A percentile compares a stretch with the other conserved stretches of the same genome.
Evolutionary conservation across 371 early-diverging fungal genomes (phyloP).

Genomic region (Lichtheimia hyalospora): DNA sequence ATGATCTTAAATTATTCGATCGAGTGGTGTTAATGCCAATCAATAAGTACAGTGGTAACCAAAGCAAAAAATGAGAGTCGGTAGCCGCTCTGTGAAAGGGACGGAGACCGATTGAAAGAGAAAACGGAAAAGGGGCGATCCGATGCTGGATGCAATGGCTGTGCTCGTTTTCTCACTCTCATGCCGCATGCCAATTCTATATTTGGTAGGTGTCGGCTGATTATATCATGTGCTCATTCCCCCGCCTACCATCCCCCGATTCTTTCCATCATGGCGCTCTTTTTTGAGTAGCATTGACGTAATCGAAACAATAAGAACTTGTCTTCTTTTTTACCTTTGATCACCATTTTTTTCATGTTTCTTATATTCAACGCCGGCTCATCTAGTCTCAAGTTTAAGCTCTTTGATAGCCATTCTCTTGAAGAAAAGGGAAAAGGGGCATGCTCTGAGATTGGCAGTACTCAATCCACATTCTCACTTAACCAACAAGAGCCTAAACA

Average conservation of each 20-base stretch:
- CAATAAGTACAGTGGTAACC: too few relatives aligned
- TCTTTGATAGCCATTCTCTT: constrained; percentile 10
- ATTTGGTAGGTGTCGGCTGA: constrained; percentile 2
- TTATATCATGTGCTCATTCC: not conserved
- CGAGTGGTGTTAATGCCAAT: too few relatives aligned
- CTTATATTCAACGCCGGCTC: constrained; percentile 21
- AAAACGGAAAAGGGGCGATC: constrained; percentile 6
- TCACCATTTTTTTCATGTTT: not conserved
- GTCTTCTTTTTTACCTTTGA: not conserved
- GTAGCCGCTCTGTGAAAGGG: not conserved
- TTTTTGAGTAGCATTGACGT: not conserved
- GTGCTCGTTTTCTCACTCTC: constrained; percentile 4
- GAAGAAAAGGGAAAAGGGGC: constrained; percentile 10
- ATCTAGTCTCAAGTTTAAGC: constrained; percentile 22
- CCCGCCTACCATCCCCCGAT: too few relatives aligned
- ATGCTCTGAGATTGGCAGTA: constrained; percentile 18
- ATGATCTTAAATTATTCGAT: not conserved
- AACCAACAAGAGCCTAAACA: constrained; percentile 3
- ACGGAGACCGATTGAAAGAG: constrained; percentile 1
- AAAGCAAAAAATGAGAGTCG: not conserved
- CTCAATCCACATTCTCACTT: constrained; percentile 7
- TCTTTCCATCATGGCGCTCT: too few relatives aligned
- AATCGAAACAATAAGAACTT: not conserved
- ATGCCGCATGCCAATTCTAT: too few relatives aligned
- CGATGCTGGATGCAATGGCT: not conserved